phyloP scores from a whole-genome alignment of 495 filamentous ascomycete genomes.

The Penicillium diatomitis region DNA sequence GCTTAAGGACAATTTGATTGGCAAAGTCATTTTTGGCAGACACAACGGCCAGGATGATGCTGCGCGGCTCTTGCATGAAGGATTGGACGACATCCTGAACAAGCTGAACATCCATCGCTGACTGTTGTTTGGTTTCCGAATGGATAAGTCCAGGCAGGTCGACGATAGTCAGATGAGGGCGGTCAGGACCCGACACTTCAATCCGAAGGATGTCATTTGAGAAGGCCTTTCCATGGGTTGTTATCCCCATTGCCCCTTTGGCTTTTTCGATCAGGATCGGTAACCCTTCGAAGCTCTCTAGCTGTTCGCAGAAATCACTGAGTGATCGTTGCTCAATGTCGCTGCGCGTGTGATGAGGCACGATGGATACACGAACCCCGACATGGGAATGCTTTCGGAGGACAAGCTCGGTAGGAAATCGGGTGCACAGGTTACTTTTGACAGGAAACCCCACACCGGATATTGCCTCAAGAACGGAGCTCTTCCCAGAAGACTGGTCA shows the following conservation, averaged over 20 bases:
- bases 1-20: conserved; percentile 39
- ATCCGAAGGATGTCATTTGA: conserved; percentile 55
- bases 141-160: conserved; percentile 57
- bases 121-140: conserved; percentile 27
- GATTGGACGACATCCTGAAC: conserved; percentile 42
- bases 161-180: conserved; percentile 56
- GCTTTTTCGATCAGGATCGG: conserved; percentile 40
- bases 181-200: conserved; percentile 48
- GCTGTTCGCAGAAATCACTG: conserved; percentile 7
- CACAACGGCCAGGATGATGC: conserved; percentile 57
- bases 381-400: conserved; percentile 14
- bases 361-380: conserved; percentile 35
- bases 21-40: conserved; percentile 41
- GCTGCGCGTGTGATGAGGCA: conserved; percentile 20
- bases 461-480: conserved; percentile 44
- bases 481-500: conserved; percentile 51
- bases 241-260: conserved; percentile 37
- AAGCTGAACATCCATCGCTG: conserved; percentile 24
- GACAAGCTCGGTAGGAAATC: conserved; percentile 26
- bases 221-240: conserved; percentile 20
- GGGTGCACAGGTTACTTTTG: conserved; percentile 20
- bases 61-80: conserved; percentile 50
- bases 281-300: conserved; percentile 6
- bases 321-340: conserved; percentile 7
- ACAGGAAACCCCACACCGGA: conserved; percentile 20